phyloP scores from a whole-genome alignment of 202 grass and related monocot species.

The Zizania palustris region DNA sequence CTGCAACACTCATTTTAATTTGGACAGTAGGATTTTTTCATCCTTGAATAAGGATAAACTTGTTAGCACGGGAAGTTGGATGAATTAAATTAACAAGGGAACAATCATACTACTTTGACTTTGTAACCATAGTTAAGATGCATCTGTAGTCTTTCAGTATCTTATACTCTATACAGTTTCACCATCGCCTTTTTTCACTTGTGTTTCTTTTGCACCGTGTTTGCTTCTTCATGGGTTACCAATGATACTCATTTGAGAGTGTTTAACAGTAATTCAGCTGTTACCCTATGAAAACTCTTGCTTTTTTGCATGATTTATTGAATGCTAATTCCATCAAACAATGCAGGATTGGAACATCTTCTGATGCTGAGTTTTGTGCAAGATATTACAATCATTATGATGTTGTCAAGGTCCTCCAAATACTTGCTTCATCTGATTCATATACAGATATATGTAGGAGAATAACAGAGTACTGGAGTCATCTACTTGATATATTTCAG shows the following conservation, averaged over 20 bases:
- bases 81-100: not conserved
- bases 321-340: constrained; percentile 36
- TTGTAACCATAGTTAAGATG: constrained; percentile 14
- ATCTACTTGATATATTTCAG: constrained; percentile 51
- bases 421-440: constrained; percentile 54
- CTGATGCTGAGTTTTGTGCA: constrained; percentile 55
- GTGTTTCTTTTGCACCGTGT: constrained; percentile 25
- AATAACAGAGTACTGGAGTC: constrained; percentile 73
- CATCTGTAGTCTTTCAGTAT: not conserved
- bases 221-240: not conserved
- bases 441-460: constrained; percentile 66
- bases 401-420: constrained; percentile 65
- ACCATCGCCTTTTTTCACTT: not conserved
- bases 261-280: not conserved
- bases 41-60: constrained; percentile 15
- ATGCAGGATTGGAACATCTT: constrained; percentile 64
- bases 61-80: not conserved
- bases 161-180: not conserved
- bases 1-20: not conserved
- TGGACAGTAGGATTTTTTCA: constrained; percentile 2
- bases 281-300: not conserved
- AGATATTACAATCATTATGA: constrained; percentile 84
- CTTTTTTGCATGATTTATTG: constrained; percentile 34
- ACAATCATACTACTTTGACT: constrained; percentile 18
- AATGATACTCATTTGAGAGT: not conserved